These are phyloP conservation scores for Rosa multiflora DNA, from an alignment of 306 rosid genomes.

Conservation along the genomic window DNA sequence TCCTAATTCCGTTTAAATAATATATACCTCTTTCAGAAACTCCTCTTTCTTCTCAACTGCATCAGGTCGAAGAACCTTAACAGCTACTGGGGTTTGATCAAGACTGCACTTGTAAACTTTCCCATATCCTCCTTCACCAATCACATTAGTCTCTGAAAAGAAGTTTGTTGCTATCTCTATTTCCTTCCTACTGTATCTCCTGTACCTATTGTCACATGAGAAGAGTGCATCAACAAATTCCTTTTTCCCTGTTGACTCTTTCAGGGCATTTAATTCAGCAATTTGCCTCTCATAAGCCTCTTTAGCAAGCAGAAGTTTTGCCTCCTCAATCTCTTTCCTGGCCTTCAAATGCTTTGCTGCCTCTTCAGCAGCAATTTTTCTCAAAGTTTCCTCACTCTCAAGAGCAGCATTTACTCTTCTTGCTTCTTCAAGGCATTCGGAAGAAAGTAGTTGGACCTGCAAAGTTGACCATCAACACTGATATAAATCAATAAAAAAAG, in stretches of 20 bases:
- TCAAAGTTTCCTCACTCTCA: slow-evolving; percentile 64
- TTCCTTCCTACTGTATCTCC: slow-evolving; percentile 75
- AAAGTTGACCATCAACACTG: slow-evolving; percentile 20
- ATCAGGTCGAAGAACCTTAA: slow-evolving; percentile 65
- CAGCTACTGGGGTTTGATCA: slow-evolving; percentile 90
- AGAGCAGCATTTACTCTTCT: slow-evolving; percentile 59
- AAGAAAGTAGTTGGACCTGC: slow-evolving; percentile 68
- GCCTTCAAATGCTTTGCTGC: slow-evolving; percentile 72
- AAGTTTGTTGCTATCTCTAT: slow-evolving; percentile 68
- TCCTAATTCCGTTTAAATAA: slow-evolving; percentile 14
- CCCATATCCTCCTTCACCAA: slow-evolving; percentile 96
- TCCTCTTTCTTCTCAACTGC: slow-evolving; percentile 66
- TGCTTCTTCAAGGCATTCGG: slow-evolving; percentile 75
- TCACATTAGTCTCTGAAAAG: slow-evolving; percentile 55
- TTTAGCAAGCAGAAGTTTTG: slow-evolving; percentile 57
- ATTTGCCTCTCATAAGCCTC: slow-evolving; percentile 82
- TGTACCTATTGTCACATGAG: slow-evolving; percentile 70
- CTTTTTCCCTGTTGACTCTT: slow-evolving; percentile 67
- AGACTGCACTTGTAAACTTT: slow-evolving; percentile 89
- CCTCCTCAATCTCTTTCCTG: slow-evolving; percentile 68
- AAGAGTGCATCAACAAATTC: slow-evolving; percentile 70
- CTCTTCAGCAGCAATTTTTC: slow-evolving; percentile 78
- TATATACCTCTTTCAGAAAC: slow-evolving; percentile 82
- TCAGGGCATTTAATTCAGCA: slow-evolving; percentile 69
- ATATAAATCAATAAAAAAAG: slow-evolving; percentile 19